phyloP scores from a whole-genome alignment of 768 basidiomycete genomes.

The Agaricus sinodeliciosus region DNA sequence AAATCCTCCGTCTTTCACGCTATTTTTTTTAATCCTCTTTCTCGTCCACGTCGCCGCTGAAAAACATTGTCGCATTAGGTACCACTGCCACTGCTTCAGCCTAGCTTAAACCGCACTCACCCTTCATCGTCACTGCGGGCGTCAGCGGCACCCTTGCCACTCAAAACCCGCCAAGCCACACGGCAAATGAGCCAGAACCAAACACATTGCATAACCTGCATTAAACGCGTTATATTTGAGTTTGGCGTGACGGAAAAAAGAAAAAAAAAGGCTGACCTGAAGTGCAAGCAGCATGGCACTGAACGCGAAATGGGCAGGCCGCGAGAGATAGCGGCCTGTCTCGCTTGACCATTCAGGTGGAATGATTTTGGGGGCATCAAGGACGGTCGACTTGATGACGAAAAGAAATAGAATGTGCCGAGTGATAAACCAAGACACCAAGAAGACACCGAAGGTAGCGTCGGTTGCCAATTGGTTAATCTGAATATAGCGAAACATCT shows the following conservation, averaged over 20 bases:
- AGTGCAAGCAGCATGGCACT: conserved; percentile 45
- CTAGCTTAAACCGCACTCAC: neutral
- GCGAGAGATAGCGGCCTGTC: conserved; percentile 50
- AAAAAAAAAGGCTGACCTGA: conserved; percentile 42
- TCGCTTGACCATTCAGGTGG: conserved; percentile 54
- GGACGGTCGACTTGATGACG: conserved; percentile 56
- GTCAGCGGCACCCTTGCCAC: conserved; percentile 74
- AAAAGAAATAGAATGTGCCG: conserved; percentile 78
- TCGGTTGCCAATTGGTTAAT: conserved; percentile 61
- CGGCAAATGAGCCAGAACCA: conserved; percentile 88
- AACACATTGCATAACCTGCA: conserved; percentile 62
- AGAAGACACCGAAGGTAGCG: conserved; percentile 69
- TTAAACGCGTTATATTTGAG: conserved; percentile 7
- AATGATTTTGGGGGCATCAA: conserved; percentile 44
- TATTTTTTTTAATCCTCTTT: conserved; percentile 4
- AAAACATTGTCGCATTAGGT: too few species aligned
- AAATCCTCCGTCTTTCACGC: neutral
- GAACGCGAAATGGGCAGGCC: conserved; percentile 40
- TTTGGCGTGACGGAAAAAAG: neutral
- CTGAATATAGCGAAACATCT: conserved; percentile 87
- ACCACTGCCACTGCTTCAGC: too few species aligned
- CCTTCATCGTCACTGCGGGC: conserved; percentile 67
- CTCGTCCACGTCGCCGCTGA: neutral
- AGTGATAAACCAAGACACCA: conserved; percentile 87
- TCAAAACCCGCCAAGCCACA: conserved; percentile 75